These are phyloP conservation scores for Dovyalis caffra DNA, from an alignment of 345 rosid species.

Conservation along the genomic window DNA sequence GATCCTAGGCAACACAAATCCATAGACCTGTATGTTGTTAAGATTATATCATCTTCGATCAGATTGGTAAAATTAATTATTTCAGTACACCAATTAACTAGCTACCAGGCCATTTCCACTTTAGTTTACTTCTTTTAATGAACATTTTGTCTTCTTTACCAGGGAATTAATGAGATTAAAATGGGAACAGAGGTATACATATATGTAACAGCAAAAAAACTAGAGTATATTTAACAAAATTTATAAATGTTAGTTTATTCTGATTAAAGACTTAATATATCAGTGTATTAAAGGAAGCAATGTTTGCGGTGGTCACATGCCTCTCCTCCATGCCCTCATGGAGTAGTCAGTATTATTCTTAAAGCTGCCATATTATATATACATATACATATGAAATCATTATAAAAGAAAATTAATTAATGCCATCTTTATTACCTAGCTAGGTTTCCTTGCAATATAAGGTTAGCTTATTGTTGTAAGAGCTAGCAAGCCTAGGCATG, in stretches of 20 bases:
- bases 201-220: not conserved
- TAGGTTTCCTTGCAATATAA: not conserved
- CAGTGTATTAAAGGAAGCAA: conserved; percentile 9
- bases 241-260: not conserved
- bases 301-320: conserved; percentile 30
- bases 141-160: not conserved
- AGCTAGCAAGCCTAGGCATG: not conserved
- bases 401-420: not conserved
- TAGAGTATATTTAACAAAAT: not conserved
- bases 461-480: not conserved
- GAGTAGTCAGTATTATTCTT: not conserved
- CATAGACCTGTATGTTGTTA: conserved; percentile 26
- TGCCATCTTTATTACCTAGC: not conserved
- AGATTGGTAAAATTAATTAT: not conserved
- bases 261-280: not conserved
- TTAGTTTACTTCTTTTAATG: conserved; percentile 10
- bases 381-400: not conserved
- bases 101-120: not conserved
- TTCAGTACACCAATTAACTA: not conserved
- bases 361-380: not conserved
- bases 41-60: not conserved
- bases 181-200: not conserved
- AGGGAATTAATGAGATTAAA: conserved; percentile 4
- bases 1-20: conserved; percentile 52
- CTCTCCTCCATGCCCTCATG: conserved; percentile 3